Percentiles rank a stretch among this genome's conserved stretches.
These are phyloP conservation scores for Neocucurbitaria cava DNA, from an alignment of 2,329 filamentous ascomycete species.

Conservation along the genomic window DNA sequence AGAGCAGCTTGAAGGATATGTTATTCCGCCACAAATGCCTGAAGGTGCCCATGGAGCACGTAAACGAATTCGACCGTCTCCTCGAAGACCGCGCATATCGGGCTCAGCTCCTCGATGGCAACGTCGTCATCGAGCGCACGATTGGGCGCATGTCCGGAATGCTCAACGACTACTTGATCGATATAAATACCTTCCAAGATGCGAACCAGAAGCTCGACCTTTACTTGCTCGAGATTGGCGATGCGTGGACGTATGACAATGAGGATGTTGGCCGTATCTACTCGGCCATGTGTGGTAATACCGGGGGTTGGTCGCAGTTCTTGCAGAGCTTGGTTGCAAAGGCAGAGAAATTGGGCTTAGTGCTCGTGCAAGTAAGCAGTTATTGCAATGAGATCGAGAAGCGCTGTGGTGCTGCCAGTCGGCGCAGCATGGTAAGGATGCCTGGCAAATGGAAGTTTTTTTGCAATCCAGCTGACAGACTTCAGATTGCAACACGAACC, in stretches of 20 bases:
- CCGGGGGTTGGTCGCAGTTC: constrained; percentile 86
- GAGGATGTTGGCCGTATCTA: constrained; percentile 75
- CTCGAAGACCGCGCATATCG: constrained; percentile 85
- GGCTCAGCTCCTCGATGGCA: constrained; percentile 81
- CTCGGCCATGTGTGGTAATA: constrained; percentile 89
- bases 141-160: constrained; percentile 77
- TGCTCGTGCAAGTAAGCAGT: constrained; percentile 74
- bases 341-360: constrained; percentile 71
- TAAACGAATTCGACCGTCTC: constrained; percentile 84
- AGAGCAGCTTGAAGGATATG: constrained; percentile 79
- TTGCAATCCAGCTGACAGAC: constrained; percentile 15
- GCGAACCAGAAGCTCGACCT: constrained; percentile 77
- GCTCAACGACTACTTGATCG: constrained; percentile 78
- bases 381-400: constrained; percentile 87
- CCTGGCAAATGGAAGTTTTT: constrained; percentile 3
- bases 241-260: constrained; percentile 65
- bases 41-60: constrained; percentile 82
- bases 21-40: constrained; percentile 74
- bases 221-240: constrained; percentile 73
- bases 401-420: constrained; percentile 82
- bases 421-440: constrained; percentile 72
- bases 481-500: constrained; percentile 47
- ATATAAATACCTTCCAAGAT: constrained; percentile 78
- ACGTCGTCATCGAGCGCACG: constrained; percentile 90
- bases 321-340: constrained; percentile 78